Conservation (phyloP, 768 basidiomycete genomes). For the Mycena floridula region DNA sequence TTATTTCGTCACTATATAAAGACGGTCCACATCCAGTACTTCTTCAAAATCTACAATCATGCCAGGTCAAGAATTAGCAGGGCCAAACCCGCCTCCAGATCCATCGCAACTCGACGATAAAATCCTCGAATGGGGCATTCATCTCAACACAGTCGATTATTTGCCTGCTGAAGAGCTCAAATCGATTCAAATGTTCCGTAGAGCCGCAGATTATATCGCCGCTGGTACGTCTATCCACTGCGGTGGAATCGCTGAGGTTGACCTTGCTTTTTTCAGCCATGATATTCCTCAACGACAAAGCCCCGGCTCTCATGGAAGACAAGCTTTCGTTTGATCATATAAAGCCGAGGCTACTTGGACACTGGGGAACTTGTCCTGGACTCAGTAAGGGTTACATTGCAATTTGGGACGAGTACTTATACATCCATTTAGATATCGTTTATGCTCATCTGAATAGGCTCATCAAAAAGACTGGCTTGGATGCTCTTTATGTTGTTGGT, state of each 20-base stretch:
- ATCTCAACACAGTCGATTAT: constrained; percentile 38
- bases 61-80: constrained; percentile 53
- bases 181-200: constrained; percentile 46
- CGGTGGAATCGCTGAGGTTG: not conserved
- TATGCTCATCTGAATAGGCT: constrained; percentile 69
- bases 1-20: too few species aligned
- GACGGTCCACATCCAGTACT: not conserved
- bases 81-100: constrained; percentile 66
- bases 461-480: constrained; percentile 51
- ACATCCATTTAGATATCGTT: constrained; percentile 10
- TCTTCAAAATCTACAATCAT: constrained; percentile 23
- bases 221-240: constrained; percentile 39
- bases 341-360: constrained; percentile 76
- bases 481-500: constrained; percentile 75
- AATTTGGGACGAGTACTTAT: not conserved
- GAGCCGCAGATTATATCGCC: constrained; percentile 65
- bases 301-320: constrained; percentile 60
- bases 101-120: constrained; percentile 59
- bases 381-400: constrained; percentile 49
- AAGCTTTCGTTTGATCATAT: constrained; percentile 60
- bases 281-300: constrained; percentile 66
- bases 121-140: constrained; percentile 41
- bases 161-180: constrained; percentile 46
- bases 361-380: constrained; percentile 84
- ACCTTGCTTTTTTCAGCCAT: constrained; percentile 43